phyloP scores from a whole-genome alignment of 1,284 basidiomycete genomes.

The Rhodotorula sp. region DNA sequence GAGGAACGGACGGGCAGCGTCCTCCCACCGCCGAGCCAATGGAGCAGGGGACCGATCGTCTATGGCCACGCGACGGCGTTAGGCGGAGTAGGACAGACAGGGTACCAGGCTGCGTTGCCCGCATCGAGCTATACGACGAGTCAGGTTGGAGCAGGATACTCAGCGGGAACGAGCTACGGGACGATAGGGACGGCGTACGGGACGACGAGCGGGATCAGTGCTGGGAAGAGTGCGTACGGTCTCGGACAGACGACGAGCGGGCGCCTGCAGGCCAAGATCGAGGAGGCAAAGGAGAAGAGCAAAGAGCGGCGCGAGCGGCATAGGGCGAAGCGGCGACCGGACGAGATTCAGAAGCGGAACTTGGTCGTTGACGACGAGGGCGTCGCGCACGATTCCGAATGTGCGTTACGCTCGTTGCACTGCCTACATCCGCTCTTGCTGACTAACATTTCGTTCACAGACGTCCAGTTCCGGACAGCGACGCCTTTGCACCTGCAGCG shows the following conservation, averaged over 20 bases:
- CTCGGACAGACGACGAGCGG: slow-evolving; percentile 7
- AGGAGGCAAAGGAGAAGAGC: slow-evolving; percentile 31
- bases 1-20: slow-evolving; percentile 33
- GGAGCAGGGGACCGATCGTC: slow-evolving; percentile 8
- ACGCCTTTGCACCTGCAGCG: slow-evolving; percentile 29
- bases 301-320: slow-evolving; percentile 32
- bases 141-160: not conserved
- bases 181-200: slow-evolving; percentile 1
- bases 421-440: not conserved
- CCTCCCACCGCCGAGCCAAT: slow-evolving; percentile 23
- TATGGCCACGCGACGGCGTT: slow-evolving; percentile 13
- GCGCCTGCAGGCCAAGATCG: slow-evolving; percentile 28
- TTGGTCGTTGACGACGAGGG: slow-evolving; percentile 34
- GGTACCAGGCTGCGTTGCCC: slow-evolving; percentile 23
- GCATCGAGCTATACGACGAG: not conserved
- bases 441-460: slow-evolving; percentile 5
- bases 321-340: slow-evolving; percentile 19
- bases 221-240: slow-evolving; percentile 1
- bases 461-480: slow-evolving; percentile 37
- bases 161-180: not conserved
- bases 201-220: slow-evolving; percentile 15
- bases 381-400: slow-evolving; percentile 38
- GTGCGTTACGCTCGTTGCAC: slow-evolving; percentile 14
- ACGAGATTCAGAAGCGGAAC: slow-evolving; percentile 27
- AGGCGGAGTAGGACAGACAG: slow-evolving; percentile 11